phyloP scores from a whole-genome alignment of 805 yeast genomes.

The Blastobotrys peoriensis region DNA sequence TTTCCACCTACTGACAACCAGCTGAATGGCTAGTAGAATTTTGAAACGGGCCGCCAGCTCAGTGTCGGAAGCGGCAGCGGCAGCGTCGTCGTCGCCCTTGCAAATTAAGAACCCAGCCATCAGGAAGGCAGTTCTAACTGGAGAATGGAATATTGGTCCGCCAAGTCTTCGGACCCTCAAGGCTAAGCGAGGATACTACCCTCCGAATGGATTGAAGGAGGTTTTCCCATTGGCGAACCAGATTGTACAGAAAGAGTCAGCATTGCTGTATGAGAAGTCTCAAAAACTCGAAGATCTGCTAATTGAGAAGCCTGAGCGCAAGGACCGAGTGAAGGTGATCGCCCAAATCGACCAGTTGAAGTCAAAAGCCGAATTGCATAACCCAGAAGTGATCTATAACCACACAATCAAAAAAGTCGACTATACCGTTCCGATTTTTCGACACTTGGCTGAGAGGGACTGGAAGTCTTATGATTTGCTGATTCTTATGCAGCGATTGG shows the following conservation, averaged over 20 bases:
- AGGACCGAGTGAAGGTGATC: constrained; percentile 20
- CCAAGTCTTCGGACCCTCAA: constrained; percentile 18
- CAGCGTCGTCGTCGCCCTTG: constrained; percentile 7
- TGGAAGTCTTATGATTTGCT: constrained; percentile 71
- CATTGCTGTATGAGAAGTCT: constrained; percentile 37
- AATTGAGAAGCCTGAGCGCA: constrained; percentile 17
- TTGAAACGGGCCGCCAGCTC: not conserved
- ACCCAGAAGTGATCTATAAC: constrained; percentile 83
- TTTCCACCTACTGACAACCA: not conserved
- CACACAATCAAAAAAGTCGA: constrained; percentile 49
- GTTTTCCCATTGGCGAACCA: constrained; percentile 67
- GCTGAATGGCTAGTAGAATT: not conserved
- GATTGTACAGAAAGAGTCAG: constrained; percentile 45
- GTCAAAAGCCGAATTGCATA: constrained; percentile 60
- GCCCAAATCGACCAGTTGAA: constrained; percentile 29
- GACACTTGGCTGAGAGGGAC: constrained; percentile 56
- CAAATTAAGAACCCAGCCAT: constrained; percentile 16
- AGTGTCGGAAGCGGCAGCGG: not conserved
- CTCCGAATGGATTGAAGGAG: constrained; percentile 66
- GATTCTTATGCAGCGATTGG: constrained; percentile 87
- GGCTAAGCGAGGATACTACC: constrained; percentile 40
- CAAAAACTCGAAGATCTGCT: constrained; percentile 31
- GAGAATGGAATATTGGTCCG: constrained; percentile 21
- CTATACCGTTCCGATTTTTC: constrained; percentile 70
- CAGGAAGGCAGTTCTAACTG: constrained; percentile 20